These are phyloP conservation scores for Pseudonitzschia delicatissima DNA, from an alignment of 108 stramenopile genomes.

Conservation along the genomic window DNA sequence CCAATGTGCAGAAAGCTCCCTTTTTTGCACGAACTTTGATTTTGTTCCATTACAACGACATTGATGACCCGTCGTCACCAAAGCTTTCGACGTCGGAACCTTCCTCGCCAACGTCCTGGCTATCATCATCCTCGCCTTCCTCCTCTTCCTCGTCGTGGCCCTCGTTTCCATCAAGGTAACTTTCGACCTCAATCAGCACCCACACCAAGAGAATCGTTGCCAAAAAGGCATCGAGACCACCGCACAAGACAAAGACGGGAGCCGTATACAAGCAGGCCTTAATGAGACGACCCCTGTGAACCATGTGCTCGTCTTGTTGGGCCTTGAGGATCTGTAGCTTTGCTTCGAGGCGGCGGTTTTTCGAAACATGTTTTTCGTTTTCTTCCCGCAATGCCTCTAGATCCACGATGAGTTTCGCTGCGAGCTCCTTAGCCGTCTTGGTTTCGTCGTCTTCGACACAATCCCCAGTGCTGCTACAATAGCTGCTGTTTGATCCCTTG, in stretches of 20 bases:
- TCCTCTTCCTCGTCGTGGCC: background rate
- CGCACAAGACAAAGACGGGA: constrained; percentile 25
- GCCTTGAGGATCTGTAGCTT: constrained; percentile 22
- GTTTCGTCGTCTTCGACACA: constrained; percentile 16
- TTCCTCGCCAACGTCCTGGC: constrained; percentile 5
- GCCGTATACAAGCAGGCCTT: constrained; percentile 22
- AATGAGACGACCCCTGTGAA: constrained; percentile 20
- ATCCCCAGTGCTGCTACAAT: background rate
- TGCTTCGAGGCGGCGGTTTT: constrained; percentile 7
- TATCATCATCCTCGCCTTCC: constrained; percentile 18
- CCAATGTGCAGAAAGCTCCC: no score
- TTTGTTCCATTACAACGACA: background rate
- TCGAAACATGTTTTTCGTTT: background rate
- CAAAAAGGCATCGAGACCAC: constrained; percentile 21
- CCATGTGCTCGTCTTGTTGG: constrained; percentile 24
- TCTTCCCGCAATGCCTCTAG: constrained; percentile 6
- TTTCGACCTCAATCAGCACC: constrained; percentile 24
- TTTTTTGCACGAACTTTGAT: no score
- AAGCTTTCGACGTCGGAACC: constrained; percentile 10
- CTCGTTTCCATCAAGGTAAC: background rate
- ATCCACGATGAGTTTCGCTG: background rate
- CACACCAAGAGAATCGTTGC: constrained; percentile 25
- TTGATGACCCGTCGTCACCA: background rate
- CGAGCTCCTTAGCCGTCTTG: constrained; percentile 1
- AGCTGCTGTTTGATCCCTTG: background rate